Conservation (phyloP, 2,329 filamentous ascomycete genomes). For the Epichloe glyceriae region DNA sequence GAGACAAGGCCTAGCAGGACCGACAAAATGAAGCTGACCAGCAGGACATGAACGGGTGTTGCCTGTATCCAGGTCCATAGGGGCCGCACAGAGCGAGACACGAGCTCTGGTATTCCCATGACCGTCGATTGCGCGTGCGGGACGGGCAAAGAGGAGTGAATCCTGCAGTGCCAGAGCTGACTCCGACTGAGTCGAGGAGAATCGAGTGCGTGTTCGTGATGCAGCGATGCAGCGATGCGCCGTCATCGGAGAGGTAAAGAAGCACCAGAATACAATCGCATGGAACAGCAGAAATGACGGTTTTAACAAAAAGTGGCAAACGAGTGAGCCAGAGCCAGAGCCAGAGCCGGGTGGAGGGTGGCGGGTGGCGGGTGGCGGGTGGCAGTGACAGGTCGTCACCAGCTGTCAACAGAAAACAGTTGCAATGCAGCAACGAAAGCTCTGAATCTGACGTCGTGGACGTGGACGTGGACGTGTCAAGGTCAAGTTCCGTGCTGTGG, state of each 20-base stretch:
- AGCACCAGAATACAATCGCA: background rate
- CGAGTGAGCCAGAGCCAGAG: background rate
- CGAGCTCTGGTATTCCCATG: conserved; percentile 15
- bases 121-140: background rate
- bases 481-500: background rate
- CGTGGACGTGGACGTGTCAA: conserved; percentile 1
- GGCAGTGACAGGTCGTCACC: background rate
- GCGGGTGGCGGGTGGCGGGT: background rate
- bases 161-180: background rate
- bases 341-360: background rate
- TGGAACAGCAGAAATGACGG: background rate
- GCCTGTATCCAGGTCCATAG: conserved; percentile 24
- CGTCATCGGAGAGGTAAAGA: background rate
- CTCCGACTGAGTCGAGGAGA: background rate
- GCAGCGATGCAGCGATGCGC: background rate
- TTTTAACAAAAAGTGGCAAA: background rate
- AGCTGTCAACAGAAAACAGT: background rate
- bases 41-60: conserved; percentile 26
- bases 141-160: background rate
- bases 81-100: conserved; percentile 21
- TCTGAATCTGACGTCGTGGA: background rate
- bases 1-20: conserved; percentile 21
- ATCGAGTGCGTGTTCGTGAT: background rate
- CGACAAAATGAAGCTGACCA: conserved; percentile 22
- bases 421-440: background rate